phyloP scores from a whole-genome alignment of 2,329 filamentous ascomycete genomes.

The Penicillium sp. region DNA sequence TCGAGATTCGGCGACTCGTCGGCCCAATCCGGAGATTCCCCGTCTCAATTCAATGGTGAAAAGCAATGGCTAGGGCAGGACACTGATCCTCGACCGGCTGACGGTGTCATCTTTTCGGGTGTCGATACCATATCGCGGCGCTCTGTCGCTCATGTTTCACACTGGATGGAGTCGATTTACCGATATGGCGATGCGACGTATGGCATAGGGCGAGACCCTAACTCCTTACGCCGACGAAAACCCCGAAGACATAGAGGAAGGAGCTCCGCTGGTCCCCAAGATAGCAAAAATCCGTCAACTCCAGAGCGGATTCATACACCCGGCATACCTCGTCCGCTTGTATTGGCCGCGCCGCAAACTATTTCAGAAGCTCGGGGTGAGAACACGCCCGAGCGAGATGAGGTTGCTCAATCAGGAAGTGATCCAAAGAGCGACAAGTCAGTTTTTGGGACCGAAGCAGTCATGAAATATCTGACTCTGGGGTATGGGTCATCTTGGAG shows the following conservation, averaged over 20 bases:
- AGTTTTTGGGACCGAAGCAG: conserved; percentile 42
- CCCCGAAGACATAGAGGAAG: conserved; percentile 33
- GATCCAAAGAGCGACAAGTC: conserved; percentile 29
- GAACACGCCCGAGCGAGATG: conserved; percentile 14
- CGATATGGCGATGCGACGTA: conserved; percentile 82
- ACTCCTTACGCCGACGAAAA: conserved; percentile 58
- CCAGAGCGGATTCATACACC: conserved; percentile 33
- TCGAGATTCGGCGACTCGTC: conserved; percentile 73
- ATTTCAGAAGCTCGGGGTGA: conserved; percentile 11
- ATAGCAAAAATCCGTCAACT: conserved; percentile 10
- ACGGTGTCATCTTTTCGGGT: conserved; percentile 85
- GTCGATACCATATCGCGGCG: conserved; percentile 69
- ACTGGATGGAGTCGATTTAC: conserved; percentile 89
- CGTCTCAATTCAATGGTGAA: conserved; percentile 23
- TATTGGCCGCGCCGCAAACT: conserved; percentile 27
- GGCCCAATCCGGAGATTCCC: conserved; percentile 25
- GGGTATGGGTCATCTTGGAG: conserved; percentile 53
- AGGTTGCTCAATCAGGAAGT: conserved; percentile 15
- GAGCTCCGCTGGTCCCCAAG: conserved; percentile 5
- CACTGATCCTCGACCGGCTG: conserved; percentile 65
- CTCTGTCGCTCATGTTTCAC: conserved; percentile 71
- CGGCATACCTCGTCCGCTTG: conserved; percentile 47
- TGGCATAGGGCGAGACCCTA: conserved; percentile 77
- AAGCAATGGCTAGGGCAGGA: conserved; percentile 75
- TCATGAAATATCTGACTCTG: conserved; percentile 53